Base-by-base conservation (phyloP, 2,329 filamentous ascomycete species). In the Microdochium trichocladiopsis region DNA sequence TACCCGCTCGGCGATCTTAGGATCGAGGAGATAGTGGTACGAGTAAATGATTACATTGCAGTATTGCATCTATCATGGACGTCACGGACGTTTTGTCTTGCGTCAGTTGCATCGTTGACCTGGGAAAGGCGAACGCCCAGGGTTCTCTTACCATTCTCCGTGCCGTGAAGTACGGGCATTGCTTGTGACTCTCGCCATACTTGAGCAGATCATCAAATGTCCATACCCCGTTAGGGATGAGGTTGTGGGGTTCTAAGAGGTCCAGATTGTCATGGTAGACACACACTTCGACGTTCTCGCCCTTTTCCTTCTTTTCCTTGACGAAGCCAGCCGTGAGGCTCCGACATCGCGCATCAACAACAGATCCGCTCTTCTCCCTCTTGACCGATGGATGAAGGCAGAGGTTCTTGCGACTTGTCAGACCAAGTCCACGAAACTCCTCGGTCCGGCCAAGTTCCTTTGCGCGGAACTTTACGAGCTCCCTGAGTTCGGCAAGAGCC, bases 1-100 rank as follows among this genome's bases (percentile, higher is more conserved):
- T 2, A 97, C 92, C 53, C 93, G 74, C 66, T 99, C 94, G 12
- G 94, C 94, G 62, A 99, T 99, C 68, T 99, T 99, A 2, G 94
- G 94, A 63, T 99, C 95, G 16, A 99, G 82, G 2, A 99, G 82
- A 65, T 99, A 99, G 69, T 99, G 94, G 66, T 99, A 99, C 1
- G 94, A 99, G 73, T 99, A 99, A 60, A 99, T 99, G 64, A 99
- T 96, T 65, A 99, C 91, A 67, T 99, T 97, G 79, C 94, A 99
- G 66, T 92, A 97, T 63, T 94, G 87, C 93, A 99, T 97, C 87
- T 91, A 14, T 25, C 24, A 50, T 55, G 58, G 22, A 55, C 58
- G 12, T 56, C 52, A 50, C 43, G 14, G 25, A 28, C n/a, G n/a
- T 53, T 31, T 21, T 18, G n/a, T 18, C 16, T 45, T 23, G 14